Evolutionary conservation across 139 green algal genomes (phyloP), one percentile per base, ranked within the genome.

Genomic region (Microglena sp.): DNA sequence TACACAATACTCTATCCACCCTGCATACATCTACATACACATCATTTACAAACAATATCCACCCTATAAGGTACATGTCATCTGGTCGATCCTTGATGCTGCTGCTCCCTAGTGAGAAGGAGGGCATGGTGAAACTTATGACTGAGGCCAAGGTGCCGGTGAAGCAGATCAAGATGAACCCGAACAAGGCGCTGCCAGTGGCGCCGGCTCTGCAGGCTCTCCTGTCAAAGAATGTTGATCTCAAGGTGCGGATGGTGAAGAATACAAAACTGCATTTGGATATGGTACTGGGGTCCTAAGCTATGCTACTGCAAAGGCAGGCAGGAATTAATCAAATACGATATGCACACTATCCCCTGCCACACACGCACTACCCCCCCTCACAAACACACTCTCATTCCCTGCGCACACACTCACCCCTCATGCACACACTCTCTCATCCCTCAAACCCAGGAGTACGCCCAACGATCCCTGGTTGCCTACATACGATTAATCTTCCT

Each of bases 401-500:
- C n/a, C n/a, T n/a, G n/a, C n/a, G n/a, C n/a, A n/a, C n/a, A n/a
- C n/a, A n/a, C n/a, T n/a, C n/a, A n/a, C n/a, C n/a, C n/a, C n/a
- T n/a, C n/a, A n/a, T n/a, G n/a, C n/a, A n/a, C n/a, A n/a, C n/a
- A n/a, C n/a, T n/a, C n/a, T n/a, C n/a, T n/a, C 46, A 24, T 24
- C 5, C 21, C 46, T 29, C 24, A 35, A 22, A 29, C 33, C 60
- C 75, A 96, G 83, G 82, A 93, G 50, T 73, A 89, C 43, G 92
- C 87, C 1, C 90, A 99, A 84, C 72, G 83, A 1, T 81, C 85
- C 1, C 65, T 97, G 1, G 72, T 89, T 5, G 84, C 87, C 1
- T 99, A 99, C 78, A 58, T 96, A 31, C 84, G 87, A 27, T 90
- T 73, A 22, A 80, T 97, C 18, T 92, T 90, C 70, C 77, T 98